Evolutionary conservation across 176 grass and related monocot genomes (phyloP), one percentile per base, ranked within the genome.

Genomic region (Carex pumila): DNA sequence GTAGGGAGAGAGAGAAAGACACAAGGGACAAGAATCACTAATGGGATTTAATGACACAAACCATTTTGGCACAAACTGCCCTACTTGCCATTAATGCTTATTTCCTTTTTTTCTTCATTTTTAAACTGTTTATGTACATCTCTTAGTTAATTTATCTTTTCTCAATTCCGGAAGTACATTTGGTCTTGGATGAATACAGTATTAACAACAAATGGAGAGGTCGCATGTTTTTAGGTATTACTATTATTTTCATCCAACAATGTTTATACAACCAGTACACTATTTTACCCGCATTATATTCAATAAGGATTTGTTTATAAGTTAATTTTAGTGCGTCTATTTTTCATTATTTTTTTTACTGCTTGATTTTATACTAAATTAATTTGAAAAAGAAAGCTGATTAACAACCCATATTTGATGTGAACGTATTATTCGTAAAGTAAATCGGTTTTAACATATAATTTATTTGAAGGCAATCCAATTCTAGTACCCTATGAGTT

Each of bases 11-110:
- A 63, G 22, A 37, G 61, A 1, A 0, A 2, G 1, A 67, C 0
- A 53, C 5, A 19, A 85, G 83, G 71, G 89, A 81, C 84, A 56
- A 47, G 74, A 55, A 69, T 74, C 58, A 89, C 63, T 90, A 85
- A 88, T 89, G 88, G 84, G 81, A 97, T 97, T 93, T 93, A 93
- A 90, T 86, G 87, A 87, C 87, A 85, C 81, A 87, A 88, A 85
- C 86, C 94, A 86, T 90, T 85, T 90, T 85, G 89, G 66, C 80
- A 82, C 87, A 86, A 79, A 87, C 71, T 87, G 78, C 81, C 82
- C 84, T 85, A 88, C 85, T 74, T 66, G 61, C 62, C 81, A 83
- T 83, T 69, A 83, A 68, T 83, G 81, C 61, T 1, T 50, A 2
- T 50, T 10, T 11, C 80, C 69, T 41, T 64, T 58, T 63, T 83